phyloP scores from a whole-genome alignment of 805 yeast species.

The Ascoidea tarda region DNA sequence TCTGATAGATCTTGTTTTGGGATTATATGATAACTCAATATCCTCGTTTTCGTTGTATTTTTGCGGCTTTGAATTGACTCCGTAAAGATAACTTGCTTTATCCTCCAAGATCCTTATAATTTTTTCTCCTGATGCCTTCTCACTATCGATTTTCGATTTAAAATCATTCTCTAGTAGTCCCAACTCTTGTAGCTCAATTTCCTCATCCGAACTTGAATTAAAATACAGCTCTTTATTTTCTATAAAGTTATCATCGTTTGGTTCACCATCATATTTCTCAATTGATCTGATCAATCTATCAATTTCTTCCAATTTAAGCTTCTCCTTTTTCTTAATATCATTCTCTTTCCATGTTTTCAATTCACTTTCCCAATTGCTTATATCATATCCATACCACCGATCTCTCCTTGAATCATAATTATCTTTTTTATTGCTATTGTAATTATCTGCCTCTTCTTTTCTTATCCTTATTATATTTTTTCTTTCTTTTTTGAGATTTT shows the following conservation, averaged over 20 bases:
- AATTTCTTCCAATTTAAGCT: slow-evolving; percentile 3
- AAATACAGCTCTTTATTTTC: too few relatives aligned
- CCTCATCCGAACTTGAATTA: slow-evolving; percentile 16
- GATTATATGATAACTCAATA: slow-evolving; percentile 21
- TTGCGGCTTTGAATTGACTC: slow-evolving; percentile 21
- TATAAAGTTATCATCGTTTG: slow-evolving; percentile 1
- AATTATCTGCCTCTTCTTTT: slow-evolving; percentile 12
- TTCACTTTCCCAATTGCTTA: slow-evolving; percentile 29
- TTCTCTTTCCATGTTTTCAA: slow-evolving; percentile 22
- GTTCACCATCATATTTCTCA: slow-evolving; percentile 1
- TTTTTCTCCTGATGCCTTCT: slow-evolving; percentile 15
- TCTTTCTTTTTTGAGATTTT: slow-evolving; percentile 13
- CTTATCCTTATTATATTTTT: slow-evolving; percentile 32
- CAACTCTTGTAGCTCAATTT: slow-evolving; percentile 17
- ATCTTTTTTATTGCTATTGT: slow-evolving; percentile 7
- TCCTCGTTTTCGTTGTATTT: slow-evolving; percentile 4
- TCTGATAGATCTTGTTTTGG: slow-evolving; percentile 24
- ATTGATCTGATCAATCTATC: slow-evolving; percentile 1
- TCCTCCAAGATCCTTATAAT: slow-evolving; percentile 36
- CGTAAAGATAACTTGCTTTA: slow-evolving; percentile 32
- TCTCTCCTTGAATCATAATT: slow-evolving; percentile 42
- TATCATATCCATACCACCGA: slow-evolving; percentile 42
- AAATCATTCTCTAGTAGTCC: slow-evolving; percentile 12
- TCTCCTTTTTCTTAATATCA: slow-evolving; percentile 12
- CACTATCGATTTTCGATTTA: slow-evolving; percentile 1